Conservation (phyloP, 2,329 filamentous ascomycete species). For the Pestalotiopsis sp. region DNA sequence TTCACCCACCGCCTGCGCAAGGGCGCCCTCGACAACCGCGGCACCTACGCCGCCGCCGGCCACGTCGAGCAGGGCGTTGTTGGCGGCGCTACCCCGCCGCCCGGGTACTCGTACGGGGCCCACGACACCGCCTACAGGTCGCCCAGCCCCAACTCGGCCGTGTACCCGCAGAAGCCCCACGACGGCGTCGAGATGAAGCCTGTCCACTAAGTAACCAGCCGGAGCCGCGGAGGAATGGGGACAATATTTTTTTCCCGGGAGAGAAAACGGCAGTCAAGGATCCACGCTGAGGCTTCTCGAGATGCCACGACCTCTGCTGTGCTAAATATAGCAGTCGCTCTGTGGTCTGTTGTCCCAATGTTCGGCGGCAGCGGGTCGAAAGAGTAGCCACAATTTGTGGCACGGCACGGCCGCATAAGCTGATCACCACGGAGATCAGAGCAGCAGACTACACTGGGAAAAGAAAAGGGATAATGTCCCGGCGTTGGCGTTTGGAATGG, state of each 20-base stretch:
- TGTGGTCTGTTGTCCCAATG: background rate
- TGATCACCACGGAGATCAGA: background rate
- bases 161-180: background rate
- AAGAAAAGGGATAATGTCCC: background rate
- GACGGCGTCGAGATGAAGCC: conserved; percentile 4
- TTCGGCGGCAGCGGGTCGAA: background rate
- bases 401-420: background rate
- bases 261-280: background rate
- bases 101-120: background rate
- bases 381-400: background rate
- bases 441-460: background rate
- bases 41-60: conserved; percentile 8
- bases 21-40: conserved; percentile 8
- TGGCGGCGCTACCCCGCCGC: background rate
- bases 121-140: conserved; percentile 7
- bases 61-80: conserved; percentile 1
- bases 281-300: too few relatives aligned
- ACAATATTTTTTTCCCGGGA: background rate
- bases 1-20: conserved; percentile 17
- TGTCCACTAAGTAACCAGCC: too few relatives aligned
- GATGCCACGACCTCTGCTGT: background rate
- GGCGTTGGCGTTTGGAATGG: background rate
- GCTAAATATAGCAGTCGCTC: background rate
- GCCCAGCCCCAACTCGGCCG: background rate
- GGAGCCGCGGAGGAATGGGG: too few relatives aligned